Percentiles rank a stretch among this genome's conserved stretches.
Evolutionary conservation across 495 filamentous ascomycete genomes (phyloP).

Genomic region (Penicillium pancosmium): DNA sequence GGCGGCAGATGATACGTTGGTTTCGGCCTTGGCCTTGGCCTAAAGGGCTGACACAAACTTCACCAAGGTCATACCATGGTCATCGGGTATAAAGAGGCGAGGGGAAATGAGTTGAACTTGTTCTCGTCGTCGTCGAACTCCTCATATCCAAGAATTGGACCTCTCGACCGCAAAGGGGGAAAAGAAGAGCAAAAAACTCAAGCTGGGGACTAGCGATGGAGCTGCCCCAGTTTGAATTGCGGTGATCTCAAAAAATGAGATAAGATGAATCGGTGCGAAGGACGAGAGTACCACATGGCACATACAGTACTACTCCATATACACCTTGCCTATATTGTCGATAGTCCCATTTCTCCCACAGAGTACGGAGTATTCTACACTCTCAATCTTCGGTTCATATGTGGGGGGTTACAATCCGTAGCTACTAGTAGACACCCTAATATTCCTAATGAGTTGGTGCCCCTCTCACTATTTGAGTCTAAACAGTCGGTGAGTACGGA

Average conservation of each 20-base stretch:
- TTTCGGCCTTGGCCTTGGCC: background rate
- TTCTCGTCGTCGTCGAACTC: too few species aligned
- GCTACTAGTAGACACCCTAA: too few species aligned
- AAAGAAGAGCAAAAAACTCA: background rate
- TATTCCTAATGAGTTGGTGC: background rate
- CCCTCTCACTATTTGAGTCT: background rate
- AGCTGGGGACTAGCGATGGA: background rate
- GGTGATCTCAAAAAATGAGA: background rate
- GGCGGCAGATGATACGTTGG: constrained; percentile 13
- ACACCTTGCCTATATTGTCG: too few species aligned
- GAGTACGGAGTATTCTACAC: too few species aligned
- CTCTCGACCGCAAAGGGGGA: background rate
- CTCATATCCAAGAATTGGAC: too few species aligned
- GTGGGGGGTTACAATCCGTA: too few species aligned
- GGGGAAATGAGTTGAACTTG: background rate
- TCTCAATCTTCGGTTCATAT: too few species aligned
- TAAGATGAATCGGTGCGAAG: background rate
- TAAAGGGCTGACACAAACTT: background rate
- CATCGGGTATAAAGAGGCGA: background rate
- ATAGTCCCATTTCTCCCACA: too few species aligned
- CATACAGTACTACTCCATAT: background rate
- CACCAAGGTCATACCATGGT: background rate
- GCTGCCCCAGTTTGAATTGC: background rate
- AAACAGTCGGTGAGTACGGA: constrained; percentile 1
- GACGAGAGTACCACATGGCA: background rate